Evolutionary conservation across 495 filamentous ascomycete genomes (phyloP), one percentile per base, ranked within the genome.

Genomic region (Physcia stellaris): DNA sequence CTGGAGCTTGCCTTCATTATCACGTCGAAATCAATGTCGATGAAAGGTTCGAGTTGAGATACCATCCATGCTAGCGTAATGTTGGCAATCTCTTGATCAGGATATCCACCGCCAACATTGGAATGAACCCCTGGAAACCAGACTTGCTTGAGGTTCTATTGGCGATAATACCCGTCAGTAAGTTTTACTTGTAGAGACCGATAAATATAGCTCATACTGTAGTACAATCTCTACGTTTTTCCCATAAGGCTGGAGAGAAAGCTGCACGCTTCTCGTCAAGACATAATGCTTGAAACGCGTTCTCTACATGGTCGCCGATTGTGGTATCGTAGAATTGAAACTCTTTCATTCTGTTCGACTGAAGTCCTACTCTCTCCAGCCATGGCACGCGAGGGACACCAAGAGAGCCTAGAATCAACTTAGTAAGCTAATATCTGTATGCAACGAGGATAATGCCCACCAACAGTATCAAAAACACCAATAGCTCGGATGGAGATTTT

Each of bases 391-490:
- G 41, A n/a, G 57, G 56, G 18, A 58, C 43, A 0, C 55, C 59
- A 10, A 60, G 32, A 24, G 46, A 46, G 22, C 39, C 40, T 46
- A 12, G 32, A 17, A 22, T 16, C 10, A 13, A 16, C 13, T 24
- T 5, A 4, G n/a, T 39, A 20, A 37, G 36, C 21, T 37, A 7
- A 11, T 7, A 1, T 21, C 18, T 0, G 16, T 7, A 15, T 6
- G 16, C 7, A 6, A 12, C 4, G 16, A 7, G 24, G 26, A 4
- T 12, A 10, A 15, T 24, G 7, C 31, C 28, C 57, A 30, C 68
- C 74, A 6, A 79, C 75, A 0, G 74, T 79, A 46, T 79, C 74
- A 56, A 59, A 79, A 3, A 77, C 72, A 13, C 64, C 74, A 22
- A 77, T 60, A 3, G 66, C 58, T 40, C 68, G 61, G 42, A 80